These are phyloP conservation scores for Selenicereus undatus DNA, from an alignment of 148 eudicot species.

Conservation along the genomic window DNA sequence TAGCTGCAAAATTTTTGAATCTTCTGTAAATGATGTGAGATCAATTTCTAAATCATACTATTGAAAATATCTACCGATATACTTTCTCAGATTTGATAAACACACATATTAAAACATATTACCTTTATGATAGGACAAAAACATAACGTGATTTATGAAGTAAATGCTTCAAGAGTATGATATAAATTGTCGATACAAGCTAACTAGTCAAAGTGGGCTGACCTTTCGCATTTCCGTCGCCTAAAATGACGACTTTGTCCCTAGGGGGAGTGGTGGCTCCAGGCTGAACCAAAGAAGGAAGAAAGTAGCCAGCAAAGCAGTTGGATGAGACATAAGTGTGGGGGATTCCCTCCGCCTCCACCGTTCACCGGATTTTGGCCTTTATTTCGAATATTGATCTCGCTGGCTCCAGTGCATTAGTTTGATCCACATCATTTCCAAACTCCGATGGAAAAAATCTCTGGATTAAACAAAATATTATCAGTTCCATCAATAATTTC, in stretches of 20 bases:
- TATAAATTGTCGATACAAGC: too few species aligned
- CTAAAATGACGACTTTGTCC: slow-evolving; percentile 58
- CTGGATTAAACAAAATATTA: slow-evolving; percentile 21
- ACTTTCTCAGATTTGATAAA: too few species aligned
- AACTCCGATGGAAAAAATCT: slow-evolving; percentile 70
- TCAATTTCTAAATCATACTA: too few species aligned
- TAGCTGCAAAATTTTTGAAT: too few species aligned
- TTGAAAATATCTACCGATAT: too few species aligned
- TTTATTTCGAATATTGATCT: slow-evolving; percentile 32
- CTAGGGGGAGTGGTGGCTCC: slow-evolving; percentile 58
- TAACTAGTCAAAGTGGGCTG: background rate
- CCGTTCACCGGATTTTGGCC: slow-evolving; percentile 45
- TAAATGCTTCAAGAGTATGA: too few species aligned
- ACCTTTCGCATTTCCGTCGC: slow-evolving; percentile 69
- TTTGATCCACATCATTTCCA: slow-evolving; percentile 59
- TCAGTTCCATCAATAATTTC: too few species aligned
- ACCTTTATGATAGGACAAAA: too few species aligned
- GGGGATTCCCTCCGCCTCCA: slow-evolving; percentile 58
- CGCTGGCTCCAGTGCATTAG: slow-evolving; percentile 55
- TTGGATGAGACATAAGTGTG: slow-evolving; percentile 50
- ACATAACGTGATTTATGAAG: too few species aligned
- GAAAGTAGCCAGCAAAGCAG: slow-evolving; percentile 45
- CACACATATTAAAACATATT: too few species aligned
- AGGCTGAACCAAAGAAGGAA: slow-evolving; percentile 43
- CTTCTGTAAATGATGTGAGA: too few species aligned